Conservation (phyloP, 768 basidiomycete genomes). For the Erythrobasidium yunnanense region DNA sequence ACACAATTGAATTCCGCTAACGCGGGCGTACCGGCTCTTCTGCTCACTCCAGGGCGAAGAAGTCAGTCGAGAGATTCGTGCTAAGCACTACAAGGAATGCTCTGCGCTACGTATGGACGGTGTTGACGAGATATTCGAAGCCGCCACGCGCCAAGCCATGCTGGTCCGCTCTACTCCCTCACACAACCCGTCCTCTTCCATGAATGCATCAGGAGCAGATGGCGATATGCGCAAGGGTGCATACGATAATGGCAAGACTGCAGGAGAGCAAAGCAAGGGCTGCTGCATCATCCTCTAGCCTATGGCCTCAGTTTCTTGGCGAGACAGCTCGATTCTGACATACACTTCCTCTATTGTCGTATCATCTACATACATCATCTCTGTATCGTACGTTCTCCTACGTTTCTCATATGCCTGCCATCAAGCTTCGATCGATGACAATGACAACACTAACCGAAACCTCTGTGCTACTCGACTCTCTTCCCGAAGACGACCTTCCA, state of each 20-base stretch:
- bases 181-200: neutral
- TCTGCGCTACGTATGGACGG: slow-evolving; percentile 46
- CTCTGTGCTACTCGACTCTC: no score
- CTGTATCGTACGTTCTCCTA: no score
- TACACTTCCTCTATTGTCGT: no score
- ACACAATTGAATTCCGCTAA: slow-evolving; percentile 46
- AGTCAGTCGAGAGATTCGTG: slow-evolving; percentile 72
- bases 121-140: slow-evolving; percentile 94
- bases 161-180: slow-evolving; percentile 52
- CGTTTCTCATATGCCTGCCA: no score
- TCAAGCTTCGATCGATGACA: no score
- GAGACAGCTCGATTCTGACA: no score
- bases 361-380: no score
- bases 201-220: neutral
- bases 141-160: slow-evolving; percentile 92
- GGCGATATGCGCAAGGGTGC: neutral
- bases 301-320: no score
- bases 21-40: slow-evolving; percentile 47
- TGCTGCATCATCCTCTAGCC: neutral
- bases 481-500: no score
- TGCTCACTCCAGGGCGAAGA: slow-evolving; percentile 69
- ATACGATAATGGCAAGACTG: neutral
- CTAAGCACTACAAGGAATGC: slow-evolving; percentile 88
- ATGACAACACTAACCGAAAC: no score
- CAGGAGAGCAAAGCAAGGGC: neutral